phyloP scores from a whole-genome alignment of 1,139 yeast species.

The Debaryomyces psychrophilus region DNA sequence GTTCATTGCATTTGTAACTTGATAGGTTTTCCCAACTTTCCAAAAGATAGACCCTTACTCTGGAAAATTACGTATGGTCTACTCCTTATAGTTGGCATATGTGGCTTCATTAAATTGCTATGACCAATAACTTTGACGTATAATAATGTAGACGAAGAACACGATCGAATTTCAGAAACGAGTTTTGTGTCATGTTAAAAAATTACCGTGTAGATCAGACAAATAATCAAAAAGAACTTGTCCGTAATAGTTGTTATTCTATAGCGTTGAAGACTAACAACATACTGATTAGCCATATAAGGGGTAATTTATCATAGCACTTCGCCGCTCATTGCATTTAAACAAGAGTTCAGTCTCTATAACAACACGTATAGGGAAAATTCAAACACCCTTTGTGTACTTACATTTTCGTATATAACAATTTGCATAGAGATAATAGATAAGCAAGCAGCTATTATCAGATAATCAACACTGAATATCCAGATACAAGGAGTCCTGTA shows the following conservation, averaged over 20 bases:
- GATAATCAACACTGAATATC: not conserved
- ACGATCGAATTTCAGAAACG: conserved; percentile 5
- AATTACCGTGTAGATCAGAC: conserved; percentile 8
- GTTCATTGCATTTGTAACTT: conserved; percentile 78
- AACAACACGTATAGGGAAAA: not conserved
- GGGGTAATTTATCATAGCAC: not conserved
- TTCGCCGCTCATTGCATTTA: not conserved
- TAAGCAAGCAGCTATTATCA: not conserved
- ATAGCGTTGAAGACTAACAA: not conserved
- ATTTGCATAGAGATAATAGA: not conserved
- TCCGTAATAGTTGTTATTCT: not conserved
- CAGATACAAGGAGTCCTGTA: not conserved
- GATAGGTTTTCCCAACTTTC: conserved; percentile 70
- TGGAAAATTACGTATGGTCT: conserved; percentile 37
- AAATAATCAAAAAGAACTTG: not conserved
- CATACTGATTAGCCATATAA: not conserved
- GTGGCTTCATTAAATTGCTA: conserved; percentile 29
- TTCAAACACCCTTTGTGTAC: not conserved
- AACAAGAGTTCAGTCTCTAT: not conserved
- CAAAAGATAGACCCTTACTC: conserved; percentile 21
- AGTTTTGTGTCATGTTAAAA: conserved; percentile 12
- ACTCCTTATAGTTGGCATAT: conserved; percentile 48
- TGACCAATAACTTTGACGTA: conserved; percentile 1
- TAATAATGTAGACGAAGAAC: not conserved
- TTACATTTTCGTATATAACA: not conserved